Base-by-base conservation (phyloP, 2,329 filamentous ascomycete genomes). In the Graphilbum ipis-grandicollis region DNA sequence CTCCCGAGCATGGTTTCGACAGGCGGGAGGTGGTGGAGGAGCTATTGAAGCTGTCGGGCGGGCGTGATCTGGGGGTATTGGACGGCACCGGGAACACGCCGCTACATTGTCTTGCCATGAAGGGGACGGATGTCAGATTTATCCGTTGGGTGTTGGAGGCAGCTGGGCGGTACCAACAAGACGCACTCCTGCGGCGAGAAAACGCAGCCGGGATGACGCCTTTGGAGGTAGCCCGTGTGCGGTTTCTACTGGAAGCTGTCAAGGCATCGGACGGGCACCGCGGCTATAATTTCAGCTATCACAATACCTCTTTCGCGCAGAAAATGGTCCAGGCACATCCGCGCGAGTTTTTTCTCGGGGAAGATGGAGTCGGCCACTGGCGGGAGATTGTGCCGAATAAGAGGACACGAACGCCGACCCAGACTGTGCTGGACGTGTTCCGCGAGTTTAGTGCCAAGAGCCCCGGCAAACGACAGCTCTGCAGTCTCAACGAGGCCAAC, bases 201-300 rank as follows among this genome's bases (percentile, higher is more conserved):
- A 86, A 86, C 45, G 71, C 79, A 0, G 79, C 79, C 0, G 83
- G 83, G 2, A 66, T 70, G 14, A 90, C 81, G 0, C 77, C 82
- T 0, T 62, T 66, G 21, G 81, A 90, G 46, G 56, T 81, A 34
- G 71, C 75, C 0, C 59, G 69, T 35, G 74, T 79, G 36, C 52
- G 54, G 2, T 64, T 65, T 41, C 56, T n/a, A n/a, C n/a, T 68
- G 3, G 53, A 56, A 8, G 47, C 50, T 8, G 53, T 54, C 31
- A 53, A 63, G 26, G 26, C 26, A 28, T 12, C 23, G 12, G 23
- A 25, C 12, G 23, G 23, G 23, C n/a, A n/a, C n/a, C n/a, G n/a
- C n/a, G n/a, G n/a, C n/a, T n/a, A n/a, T n/a, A n/a, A n/a, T n/a
- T n/a, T n/a, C n/a, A n/a, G n/a, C n/a, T n/a, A n/a, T n/a, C n/a